Conservation (phyloP, 129 eudicot genomes). For the Flaveria robusta region DNA sequence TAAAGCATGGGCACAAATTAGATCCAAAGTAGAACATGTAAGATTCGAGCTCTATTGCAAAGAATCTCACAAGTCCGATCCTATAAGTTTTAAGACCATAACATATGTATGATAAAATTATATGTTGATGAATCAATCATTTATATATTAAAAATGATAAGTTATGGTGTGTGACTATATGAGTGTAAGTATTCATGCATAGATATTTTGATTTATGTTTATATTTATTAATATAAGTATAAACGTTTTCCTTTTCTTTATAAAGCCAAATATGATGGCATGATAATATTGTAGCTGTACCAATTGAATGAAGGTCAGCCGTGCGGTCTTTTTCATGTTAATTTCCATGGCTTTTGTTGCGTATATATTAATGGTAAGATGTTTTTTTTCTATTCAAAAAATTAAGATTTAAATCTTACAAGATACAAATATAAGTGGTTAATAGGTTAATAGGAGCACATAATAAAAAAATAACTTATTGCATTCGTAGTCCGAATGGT, state of each 20-base stretch:
- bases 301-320: slow-evolving; percentile 21
- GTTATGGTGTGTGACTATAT: neutral
- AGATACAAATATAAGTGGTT: no score
- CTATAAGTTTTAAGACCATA: neutral
- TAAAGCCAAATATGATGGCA: slow-evolving; percentile 14
- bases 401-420: no score
- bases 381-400: no score
- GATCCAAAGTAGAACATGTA: neutral
- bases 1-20: no score
- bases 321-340: slow-evolving; percentile 26
- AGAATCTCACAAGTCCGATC: neutral
- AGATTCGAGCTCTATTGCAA: neutral
- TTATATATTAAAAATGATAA: no score
- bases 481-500: slow-evolving; percentile 13
- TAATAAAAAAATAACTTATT: neutral
- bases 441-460: no score
- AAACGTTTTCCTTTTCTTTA: neutral
- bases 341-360: slow-evolving; percentile 12
- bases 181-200: neutral
- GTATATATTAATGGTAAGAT: no score
- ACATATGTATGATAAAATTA: no score
- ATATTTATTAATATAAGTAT: neutral
- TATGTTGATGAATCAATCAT: no score
- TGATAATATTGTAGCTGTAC: neutral
- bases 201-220: neutral